Base-by-base conservation (phyloP, 352 stramenopile genomes). In the Elongisporangium anandrum region DNA sequence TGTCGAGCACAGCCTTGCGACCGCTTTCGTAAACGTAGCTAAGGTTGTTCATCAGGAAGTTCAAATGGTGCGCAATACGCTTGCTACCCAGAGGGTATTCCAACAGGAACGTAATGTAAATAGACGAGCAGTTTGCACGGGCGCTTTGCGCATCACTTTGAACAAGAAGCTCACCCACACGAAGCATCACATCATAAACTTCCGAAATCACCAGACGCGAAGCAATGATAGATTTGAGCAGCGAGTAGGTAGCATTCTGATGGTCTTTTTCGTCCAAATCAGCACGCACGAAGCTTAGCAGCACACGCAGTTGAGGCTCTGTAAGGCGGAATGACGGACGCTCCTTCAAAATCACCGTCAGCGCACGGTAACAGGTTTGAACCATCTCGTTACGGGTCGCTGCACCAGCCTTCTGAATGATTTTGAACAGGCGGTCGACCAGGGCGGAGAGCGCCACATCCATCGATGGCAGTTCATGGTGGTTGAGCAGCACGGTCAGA, bases 101-200 rank as follows among this genome's bases (percentile, higher is more conserved):
- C 47, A 99, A 69, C 52, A 99, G 79, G 66, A 98, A 99, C 8
- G 75, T 87, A 62, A 91, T 79, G 56, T 88, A 95, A 66, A 96
- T 92, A 0, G 68, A 75, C 21, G 72, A 79, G 63, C 80, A 96
- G 68, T 88, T 87, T 34, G 84, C 51, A 26, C 95, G 88, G 22
- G 97, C 84, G 21, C 81, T 88, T 52, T 84, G 72, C 16, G 94
- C 90, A 49, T 97, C 88, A 63, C 88, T 98, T 60, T 97, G 90
- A 51, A 98, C 94, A 20, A 97, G 78, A 53, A 98, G 79, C 72
- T 98, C 90, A 7, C 96, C 87, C 21, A 98, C 83, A 53, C 86
- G 88, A 50, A 98, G 84, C 79, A 98, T 98, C 15, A 98, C 78
- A 66, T 99, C 96, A 71, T 98, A 99, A 58, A 98, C 87, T 66